These are phyloP conservation scores for Nevesoporus exiguus DNA, from an alignment of 768 basidiomycete species.

Conservation along the genomic window DNA sequence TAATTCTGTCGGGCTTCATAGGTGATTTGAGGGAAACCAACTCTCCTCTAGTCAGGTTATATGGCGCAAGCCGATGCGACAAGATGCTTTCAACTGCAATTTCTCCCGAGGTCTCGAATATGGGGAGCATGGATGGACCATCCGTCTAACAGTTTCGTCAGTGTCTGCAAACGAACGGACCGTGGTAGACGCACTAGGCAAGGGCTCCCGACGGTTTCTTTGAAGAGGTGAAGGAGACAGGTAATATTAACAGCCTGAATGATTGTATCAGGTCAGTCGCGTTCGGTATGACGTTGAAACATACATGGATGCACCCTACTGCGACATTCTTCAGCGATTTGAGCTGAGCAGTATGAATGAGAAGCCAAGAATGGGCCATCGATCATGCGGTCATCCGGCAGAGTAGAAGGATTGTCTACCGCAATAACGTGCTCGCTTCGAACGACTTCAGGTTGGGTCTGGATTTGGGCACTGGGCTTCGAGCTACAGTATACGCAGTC, in stretches of 20 bases:
- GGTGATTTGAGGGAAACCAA: constrained; percentile 73
- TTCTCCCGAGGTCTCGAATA: constrained; percentile 58
- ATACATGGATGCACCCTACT: constrained; percentile 28
- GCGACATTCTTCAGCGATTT: constrained; percentile 20
- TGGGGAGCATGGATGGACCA: constrained; percentile 83
- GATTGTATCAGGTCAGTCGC: constrained; percentile 1
- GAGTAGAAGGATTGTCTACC: no score
- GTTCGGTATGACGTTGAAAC: constrained; percentile 1
- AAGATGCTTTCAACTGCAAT: constrained; percentile 60
- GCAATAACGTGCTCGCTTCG: background rate
- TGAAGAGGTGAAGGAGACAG: constrained; percentile 60
- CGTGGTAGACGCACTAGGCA: constrained; percentile 41
- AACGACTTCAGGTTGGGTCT: no score
- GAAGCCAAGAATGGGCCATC: constrained; percentile 17
- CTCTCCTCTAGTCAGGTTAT: constrained; percentile 65
- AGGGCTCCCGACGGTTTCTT: constrained; percentile 55
- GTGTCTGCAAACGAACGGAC: background rate
- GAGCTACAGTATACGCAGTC: background rate
- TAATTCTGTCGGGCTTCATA: constrained; percentile 54
- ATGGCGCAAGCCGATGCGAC: constrained; percentile 49
- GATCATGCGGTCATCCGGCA: background rate
- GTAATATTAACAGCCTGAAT: constrained; percentile 53
- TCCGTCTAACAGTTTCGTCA: constrained; percentile 42
- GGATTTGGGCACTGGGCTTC: no score
- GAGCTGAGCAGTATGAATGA: constrained; percentile 10